Conservation (phyloP, 495 filamentous ascomycete species). For the Daldinia grandis region DNA sequence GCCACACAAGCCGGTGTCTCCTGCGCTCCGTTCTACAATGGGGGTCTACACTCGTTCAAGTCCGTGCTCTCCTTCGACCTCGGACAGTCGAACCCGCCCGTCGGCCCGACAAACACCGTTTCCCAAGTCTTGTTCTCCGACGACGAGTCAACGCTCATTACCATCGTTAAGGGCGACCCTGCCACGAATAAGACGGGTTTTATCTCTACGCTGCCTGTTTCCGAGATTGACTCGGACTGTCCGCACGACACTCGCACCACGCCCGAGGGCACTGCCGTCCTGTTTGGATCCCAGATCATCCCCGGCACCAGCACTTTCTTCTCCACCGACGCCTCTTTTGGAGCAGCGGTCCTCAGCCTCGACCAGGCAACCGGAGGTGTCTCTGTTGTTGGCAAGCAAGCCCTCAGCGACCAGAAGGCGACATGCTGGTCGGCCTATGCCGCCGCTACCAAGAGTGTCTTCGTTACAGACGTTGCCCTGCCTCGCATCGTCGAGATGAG, state of each 20-base stretch:
- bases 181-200: slow-evolving; percentile 62
- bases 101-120: slow-evolving; percentile 62
- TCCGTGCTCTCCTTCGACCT: slow-evolving; percentile 55
- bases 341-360: slow-evolving; percentile 55
- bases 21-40: slow-evolving; percentile 55
- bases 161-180: slow-evolving; percentile 66
- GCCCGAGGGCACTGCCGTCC: slow-evolving; percentile 59
- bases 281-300: slow-evolving; percentile 62
- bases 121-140: slow-evolving; percentile 64
- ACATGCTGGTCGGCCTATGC: slow-evolving; percentile 65
- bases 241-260: slow-evolving; percentile 44
- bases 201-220: slow-evolving; percentile 53
- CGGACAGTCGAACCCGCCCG: slow-evolving; percentile 61
- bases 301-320: slow-evolving; percentile 54
- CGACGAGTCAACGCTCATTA: slow-evolving; percentile 59
- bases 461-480: slow-evolving; percentile 61
- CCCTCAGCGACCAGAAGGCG: slow-evolving; percentile 58
- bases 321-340: slow-evolving; percentile 65
- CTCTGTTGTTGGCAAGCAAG: slow-evolving; percentile 36
- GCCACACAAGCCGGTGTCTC: slow-evolving; percentile 63
- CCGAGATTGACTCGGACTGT: slow-evolving; percentile 6
- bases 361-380: slow-evolving; percentile 38
- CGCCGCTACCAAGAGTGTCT: slow-evolving; percentile 54
- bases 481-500: slow-evolving; percentile 65
- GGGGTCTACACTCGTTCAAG: slow-evolving; percentile 55